These are phyloP conservation scores for Dactylellina sp. DNA, from an alignment of 2,329 filamentous ascomycete species.

Conservation along the genomic window DNA sequence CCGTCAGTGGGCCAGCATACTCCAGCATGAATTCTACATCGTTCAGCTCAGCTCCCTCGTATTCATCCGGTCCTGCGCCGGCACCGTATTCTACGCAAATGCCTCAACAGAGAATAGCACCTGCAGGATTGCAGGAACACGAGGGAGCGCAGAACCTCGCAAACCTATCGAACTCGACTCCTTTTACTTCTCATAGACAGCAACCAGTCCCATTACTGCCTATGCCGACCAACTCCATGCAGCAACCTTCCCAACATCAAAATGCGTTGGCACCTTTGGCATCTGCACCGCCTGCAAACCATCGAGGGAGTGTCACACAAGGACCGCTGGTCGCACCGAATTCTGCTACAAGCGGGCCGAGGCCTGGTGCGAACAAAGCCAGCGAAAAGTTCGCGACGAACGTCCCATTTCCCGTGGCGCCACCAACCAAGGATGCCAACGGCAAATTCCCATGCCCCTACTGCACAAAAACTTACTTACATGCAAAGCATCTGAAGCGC, in stretches of 20 bases:
- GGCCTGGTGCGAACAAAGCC: slow-evolving; percentile 32
- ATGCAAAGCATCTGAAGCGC: slow-evolving; percentile 96
- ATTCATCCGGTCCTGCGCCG: slow-evolving; percentile 45
- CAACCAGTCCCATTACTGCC: slow-evolving; percentile 53
- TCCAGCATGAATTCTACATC: slow-evolving; percentile 54
- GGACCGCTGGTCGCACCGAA: slow-evolving; percentile 40
- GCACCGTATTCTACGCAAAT: slow-evolving; percentile 52
- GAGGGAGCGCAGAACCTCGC: slow-evolving; percentile 52
- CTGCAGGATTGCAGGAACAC: slow-evolving; percentile 42
- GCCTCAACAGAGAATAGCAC: slow-evolving; percentile 53
- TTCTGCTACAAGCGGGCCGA: slow-evolving; percentile 38
- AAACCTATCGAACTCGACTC: slow-evolving; percentile 50
- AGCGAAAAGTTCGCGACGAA: slow-evolving; percentile 54
- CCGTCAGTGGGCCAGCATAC: slow-evolving; percentile 42
- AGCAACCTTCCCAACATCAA: slow-evolving; percentile 52
- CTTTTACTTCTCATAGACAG: slow-evolving; percentile 51
- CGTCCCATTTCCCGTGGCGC: slow-evolving; percentile 49
- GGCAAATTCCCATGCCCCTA: slow-evolving; percentile 98
- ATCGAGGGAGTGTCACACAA: slow-evolving; percentile 51
- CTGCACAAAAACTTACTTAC: slow-evolving; percentile 97
- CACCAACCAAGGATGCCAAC: slow-evolving; percentile 93
- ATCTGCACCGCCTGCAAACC: slow-evolving; percentile 35
- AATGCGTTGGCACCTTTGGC: slow-evolving; percentile 56
- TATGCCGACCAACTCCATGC: slow-evolving; percentile 54
- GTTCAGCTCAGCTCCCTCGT: slow-evolving; percentile 49